phyloP scores from a whole-genome alignment of 177 flowering plant species.

The Vitis hybrid region DNA sequence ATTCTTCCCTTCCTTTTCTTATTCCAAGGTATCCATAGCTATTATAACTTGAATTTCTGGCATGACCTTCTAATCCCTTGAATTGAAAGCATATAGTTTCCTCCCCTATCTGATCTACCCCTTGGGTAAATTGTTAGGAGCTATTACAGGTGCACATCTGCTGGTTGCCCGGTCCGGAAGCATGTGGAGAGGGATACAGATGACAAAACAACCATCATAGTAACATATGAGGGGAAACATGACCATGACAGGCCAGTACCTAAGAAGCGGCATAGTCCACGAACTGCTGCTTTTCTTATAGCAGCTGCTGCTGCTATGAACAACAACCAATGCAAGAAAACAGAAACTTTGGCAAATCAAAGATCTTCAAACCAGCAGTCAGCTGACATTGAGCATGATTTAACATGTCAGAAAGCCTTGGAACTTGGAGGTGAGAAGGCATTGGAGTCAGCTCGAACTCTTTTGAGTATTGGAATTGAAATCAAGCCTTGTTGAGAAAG shows the following conservation, averaged over 20 bases:
- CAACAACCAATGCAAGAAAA: slow-evolving; percentile 6
- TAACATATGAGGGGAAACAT: slow-evolving; percentile 21
- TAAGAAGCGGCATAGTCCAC: slow-evolving; percentile 12
- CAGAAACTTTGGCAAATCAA: slow-evolving; percentile 4
- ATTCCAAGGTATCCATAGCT: no score
- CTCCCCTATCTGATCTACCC: neutral
- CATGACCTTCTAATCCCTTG: no score
- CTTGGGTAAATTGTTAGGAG: slow-evolving; percentile 10
- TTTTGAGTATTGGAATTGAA: slow-evolving; percentile 23
- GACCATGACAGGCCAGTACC: slow-evolving; percentile 18
- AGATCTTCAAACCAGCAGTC: neutral
- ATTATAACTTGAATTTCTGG: no score
- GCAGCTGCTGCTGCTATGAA: slow-evolving; percentile 4
- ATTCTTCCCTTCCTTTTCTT: no score
- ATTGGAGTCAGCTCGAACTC: slow-evolving; percentile 19
- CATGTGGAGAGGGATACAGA: slow-evolving; percentile 17
- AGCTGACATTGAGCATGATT: slow-evolving; percentile 15
- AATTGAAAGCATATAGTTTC: neutral
- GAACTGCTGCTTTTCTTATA: slow-evolving; percentile 5
- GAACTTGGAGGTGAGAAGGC: slow-evolving; percentile 15
- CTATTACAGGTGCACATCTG: slow-evolving; percentile 19
- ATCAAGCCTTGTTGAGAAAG: slow-evolving; percentile 17
- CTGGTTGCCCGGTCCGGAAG: slow-evolving; percentile 16
- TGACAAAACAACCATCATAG: slow-evolving; percentile 7
- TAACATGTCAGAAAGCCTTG: slow-evolving; percentile 7